A percentile compares a stretch with the other conserved stretches of the same genome.
Evolutionary conservation across 2,329 filamentous ascomycete species (phyloP).

Genomic region (Microdochium bolleyi): DNA sequence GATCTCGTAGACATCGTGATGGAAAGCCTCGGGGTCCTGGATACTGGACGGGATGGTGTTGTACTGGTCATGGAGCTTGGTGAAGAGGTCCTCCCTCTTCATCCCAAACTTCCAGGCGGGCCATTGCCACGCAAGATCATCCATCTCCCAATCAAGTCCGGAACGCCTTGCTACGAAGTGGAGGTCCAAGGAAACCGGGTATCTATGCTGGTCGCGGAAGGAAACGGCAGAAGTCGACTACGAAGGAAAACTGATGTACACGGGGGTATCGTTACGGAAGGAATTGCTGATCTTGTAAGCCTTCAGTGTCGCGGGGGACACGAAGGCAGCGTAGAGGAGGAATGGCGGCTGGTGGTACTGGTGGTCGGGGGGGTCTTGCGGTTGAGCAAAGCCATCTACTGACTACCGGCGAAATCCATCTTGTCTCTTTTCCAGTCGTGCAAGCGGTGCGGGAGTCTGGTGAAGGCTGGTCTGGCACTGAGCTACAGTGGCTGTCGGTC

Average conservation of each 20-base stretch:
- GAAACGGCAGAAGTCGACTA: constrained; percentile 1
- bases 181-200: not conserved
- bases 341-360: not conserved
- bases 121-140: constrained; percentile 45
- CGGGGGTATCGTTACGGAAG: not conserved
- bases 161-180: not conserved
- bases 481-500: not conserved
- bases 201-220: not conserved
- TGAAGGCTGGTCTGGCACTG: not conserved
- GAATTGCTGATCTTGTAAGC: not conserved
- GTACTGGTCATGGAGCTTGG: constrained; percentile 50
- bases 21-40: constrained; percentile 52
- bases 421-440: not conserved
- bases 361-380: not conserved
- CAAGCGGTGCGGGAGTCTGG: not conserved
- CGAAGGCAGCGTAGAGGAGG: not conserved
- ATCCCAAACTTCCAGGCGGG: constrained; percentile 57
- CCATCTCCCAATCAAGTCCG: constrained; percentile 29
- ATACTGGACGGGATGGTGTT: constrained; percentile 49
- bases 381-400: not conserved
- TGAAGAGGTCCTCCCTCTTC: constrained; percentile 50
- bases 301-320: not conserved
- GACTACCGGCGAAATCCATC: not conserved
- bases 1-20: constrained; percentile 53
- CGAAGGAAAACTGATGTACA: not conserved